Evolutionary conservation across 202 grass and related monocot genomes (phyloP), one percentile per base, ranked within the genome.

Genomic region (Digitaria exilis): DNA sequence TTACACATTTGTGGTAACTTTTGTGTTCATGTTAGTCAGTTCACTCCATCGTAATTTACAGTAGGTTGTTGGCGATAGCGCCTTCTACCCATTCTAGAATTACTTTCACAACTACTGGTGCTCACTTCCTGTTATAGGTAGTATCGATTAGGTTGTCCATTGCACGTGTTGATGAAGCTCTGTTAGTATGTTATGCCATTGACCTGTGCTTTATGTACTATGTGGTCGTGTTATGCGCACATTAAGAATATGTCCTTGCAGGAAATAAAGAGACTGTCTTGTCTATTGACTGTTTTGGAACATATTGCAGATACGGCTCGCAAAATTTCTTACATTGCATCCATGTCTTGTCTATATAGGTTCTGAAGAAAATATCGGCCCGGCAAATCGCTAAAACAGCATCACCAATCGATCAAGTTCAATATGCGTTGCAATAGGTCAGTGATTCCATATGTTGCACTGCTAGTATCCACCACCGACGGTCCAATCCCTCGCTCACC

Each of bases 381-480:
- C 91, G 62, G 21, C 93, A 99, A 85, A 83, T 96, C 69, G 88
- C 91, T 32, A 96, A 94, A 77, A 92, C 89, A 69, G 91, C 96
- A 73, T 92, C 93, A 18, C 93, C 91, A 0, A 59, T 99, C 42
- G 86, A 99, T 83, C 89, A 99, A 90, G 85, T 99, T 80, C 83
- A 87, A 45, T 86, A 89, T 72, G 89, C 84, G n/a, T 50, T 99
- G 73, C 93, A 99, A 88, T 93, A 96, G 93, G 96, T 99, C 37
- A 84, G 69, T 76, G 39, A 51, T 65, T 76, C 28, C 7, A 80
- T 70, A 28, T 71, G 63, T 80, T 71, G 31, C 19, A 35, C 62
- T 83, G 41, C 74, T 31, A 28, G 25, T n/a, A n/a, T n/a, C n/a
- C n/a, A n/a, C n/a, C n/a, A n/a, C n/a, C n/a, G n/a, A n/a, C n/a